A percentile compares a stretch with the other conserved stretches of the same genome.
phyloP scores from a whole-genome alignment of 2,329 filamentous ascomycete genomes.

The Ploettnerulaceae sp. region DNA sequence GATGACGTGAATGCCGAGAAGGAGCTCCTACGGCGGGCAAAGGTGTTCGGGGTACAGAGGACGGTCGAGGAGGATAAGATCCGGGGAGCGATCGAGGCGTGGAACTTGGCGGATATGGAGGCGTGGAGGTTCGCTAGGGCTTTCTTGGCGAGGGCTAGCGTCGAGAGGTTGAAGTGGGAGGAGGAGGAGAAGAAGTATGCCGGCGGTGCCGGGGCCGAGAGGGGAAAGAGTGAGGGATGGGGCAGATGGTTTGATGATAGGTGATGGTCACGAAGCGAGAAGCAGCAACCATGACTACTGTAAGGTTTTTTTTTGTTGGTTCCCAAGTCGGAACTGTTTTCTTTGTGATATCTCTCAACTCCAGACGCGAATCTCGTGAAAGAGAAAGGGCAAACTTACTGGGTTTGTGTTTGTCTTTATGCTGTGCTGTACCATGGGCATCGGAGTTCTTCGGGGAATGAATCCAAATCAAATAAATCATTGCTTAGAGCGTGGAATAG shows the following conservation, averaged over 20 bases:
- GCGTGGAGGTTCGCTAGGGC: constrained; percentile 71
- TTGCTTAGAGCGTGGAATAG: too few relatives aligned
- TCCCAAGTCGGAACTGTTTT: too few relatives aligned
- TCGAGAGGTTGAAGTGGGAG: constrained; percentile 66
- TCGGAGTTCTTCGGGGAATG: too few relatives aligned
- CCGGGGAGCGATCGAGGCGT: constrained; percentile 55
- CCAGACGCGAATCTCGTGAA: too few relatives aligned
- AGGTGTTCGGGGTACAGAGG: constrained; percentile 44
- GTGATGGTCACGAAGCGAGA: not conserved
- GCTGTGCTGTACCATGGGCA: too few relatives aligned
- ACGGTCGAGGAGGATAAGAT: constrained; percentile 42
- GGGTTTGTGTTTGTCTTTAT: too few relatives aligned
- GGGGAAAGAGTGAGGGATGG: constrained; percentile 26
- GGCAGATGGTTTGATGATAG: constrained; percentile 32
- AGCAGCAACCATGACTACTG: too few relatives aligned
- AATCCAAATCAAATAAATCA: too few relatives aligned
- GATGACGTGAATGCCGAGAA: constrained; percentile 52
- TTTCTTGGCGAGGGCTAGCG: constrained; percentile 55
- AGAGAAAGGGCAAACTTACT: too few relatives aligned
- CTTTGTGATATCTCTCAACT: too few relatives aligned
- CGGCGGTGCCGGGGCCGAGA: constrained; percentile 49
- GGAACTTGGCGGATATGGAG: constrained; percentile 70
- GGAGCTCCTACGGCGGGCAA: constrained; percentile 49
- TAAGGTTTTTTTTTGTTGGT: too few relatives aligned
- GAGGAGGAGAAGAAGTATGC: constrained; percentile 62